phyloP scores from a whole-genome alignment of 1,284 basidiomycete species.

The Schizophyllum commune region DNA sequence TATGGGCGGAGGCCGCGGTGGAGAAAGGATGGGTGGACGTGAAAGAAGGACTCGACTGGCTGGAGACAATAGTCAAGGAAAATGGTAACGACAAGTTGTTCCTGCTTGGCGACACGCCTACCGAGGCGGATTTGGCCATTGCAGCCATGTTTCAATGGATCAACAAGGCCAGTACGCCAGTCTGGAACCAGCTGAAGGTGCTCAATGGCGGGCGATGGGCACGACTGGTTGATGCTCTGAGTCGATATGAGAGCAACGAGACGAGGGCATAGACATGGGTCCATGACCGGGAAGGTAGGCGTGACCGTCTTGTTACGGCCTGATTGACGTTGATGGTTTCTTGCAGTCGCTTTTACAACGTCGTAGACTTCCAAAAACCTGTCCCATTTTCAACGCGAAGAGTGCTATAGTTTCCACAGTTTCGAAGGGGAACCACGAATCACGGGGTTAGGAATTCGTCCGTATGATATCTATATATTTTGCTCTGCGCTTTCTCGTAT shows the following conservation, averaged over 20 bases:
- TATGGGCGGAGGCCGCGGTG: conserved; percentile 11
- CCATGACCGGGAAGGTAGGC: too few relatives aligned
- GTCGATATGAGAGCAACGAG: not conserved
- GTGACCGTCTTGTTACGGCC: too few relatives aligned
- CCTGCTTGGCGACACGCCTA: conserved; percentile 15
- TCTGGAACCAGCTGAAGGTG: conserved; percentile 5
- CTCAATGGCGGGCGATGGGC: conserved; percentile 9
- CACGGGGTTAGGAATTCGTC: too few relatives aligned
- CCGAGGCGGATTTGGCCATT: conserved; percentile 25
- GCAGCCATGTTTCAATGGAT: conserved; percentile 11
- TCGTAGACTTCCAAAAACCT: too few relatives aligned
- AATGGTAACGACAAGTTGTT: conserved; percentile 5
- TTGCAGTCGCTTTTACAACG: too few relatives aligned
- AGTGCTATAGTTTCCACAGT: too few relatives aligned
- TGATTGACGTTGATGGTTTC: too few relatives aligned
- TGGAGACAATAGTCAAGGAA: conserved; percentile 17
- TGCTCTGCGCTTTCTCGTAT: not conserved
- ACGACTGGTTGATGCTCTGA: not conserved
- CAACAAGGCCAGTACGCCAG: conserved; percentile 1
- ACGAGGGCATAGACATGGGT: too few relatives aligned
- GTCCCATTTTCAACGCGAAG: too few relatives aligned
- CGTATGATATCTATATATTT: too few relatives aligned
- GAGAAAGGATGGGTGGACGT: conserved; percentile 16
- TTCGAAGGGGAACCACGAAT: too few relatives aligned
- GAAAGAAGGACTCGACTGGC: conserved; percentile 12